A percentile compares a stretch with the other conserved stretches of the same genome.
Evolutionary conservation across 2,329 filamentous ascomycete species (phyloP).

Genomic region (Plenodomus tracheiphilus): DNA sequence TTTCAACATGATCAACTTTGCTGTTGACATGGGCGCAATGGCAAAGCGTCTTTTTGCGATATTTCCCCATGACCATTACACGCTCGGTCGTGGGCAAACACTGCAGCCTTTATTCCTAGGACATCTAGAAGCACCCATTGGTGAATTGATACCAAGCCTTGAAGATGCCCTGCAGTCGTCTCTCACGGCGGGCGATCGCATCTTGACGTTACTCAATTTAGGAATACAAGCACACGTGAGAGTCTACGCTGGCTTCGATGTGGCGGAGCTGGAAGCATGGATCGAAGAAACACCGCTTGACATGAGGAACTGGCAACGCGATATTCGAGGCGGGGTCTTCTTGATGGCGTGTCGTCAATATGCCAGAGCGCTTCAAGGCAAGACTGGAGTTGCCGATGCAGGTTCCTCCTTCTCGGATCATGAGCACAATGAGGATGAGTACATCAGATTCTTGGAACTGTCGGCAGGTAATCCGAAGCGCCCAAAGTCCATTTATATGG

Average conservation of each 20-base stretch:
- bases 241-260: slow-evolving; percentile 71
- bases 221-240: slow-evolving; percentile 68
- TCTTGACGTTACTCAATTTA: slow-evolving; percentile 71
- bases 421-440: slow-evolving; percentile 63
- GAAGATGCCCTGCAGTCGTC: slow-evolving; percentile 69
- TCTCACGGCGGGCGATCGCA: slow-evolving; percentile 68
- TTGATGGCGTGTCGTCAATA: slow-evolving; percentile 69
- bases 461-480: slow-evolving; percentile 61
- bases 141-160: slow-evolving; percentile 61
- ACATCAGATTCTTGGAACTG: slow-evolving; percentile 56
- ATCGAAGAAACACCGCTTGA: slow-evolving; percentile 75
- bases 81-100: slow-evolving; percentile 69
- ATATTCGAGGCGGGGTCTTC: slow-evolving; percentile 71
- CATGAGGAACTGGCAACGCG: slow-evolving; percentile 70
- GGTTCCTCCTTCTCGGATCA: slow-evolving; percentile 67
- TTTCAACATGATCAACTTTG: slow-evolving; percentile 71
- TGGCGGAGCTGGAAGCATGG: slow-evolving; percentile 69
- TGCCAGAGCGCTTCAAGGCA: slow-evolving; percentile 72
- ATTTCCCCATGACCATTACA: slow-evolving; percentile 60
- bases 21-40: slow-evolving; percentile 65
- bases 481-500: slow-evolving; percentile 70
- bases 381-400: slow-evolving; percentile 60
- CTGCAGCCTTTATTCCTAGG: slow-evolving; percentile 71
- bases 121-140: slow-evolving; percentile 68
- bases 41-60: slow-evolving; percentile 67